Conservation (phyloP, 768 basidiomycete genomes). For the Panaeolus papilionaceus region DNA sequence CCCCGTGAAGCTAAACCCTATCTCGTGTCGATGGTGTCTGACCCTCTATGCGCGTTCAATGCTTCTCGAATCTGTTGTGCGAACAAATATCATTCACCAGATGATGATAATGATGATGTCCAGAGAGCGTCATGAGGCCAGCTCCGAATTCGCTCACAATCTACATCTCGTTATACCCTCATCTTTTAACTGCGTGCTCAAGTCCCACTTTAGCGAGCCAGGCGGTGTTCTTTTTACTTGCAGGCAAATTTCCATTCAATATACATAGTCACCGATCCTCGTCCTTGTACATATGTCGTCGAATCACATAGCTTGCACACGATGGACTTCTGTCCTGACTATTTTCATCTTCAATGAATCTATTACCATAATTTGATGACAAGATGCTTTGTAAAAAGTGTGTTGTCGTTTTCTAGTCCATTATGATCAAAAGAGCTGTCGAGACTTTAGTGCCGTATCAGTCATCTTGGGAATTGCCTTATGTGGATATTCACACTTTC, state of each 20-base stretch:
- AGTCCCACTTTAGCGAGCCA: not conserved
- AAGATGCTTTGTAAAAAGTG: too few relatives aligned
- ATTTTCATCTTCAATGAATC: not conserved
- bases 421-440: too few relatives aligned
- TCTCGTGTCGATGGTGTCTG: slow-evolving; percentile 5
- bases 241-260: not conserved
- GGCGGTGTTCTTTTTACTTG: not conserved
- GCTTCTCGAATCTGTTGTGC: not conserved
- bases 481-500: not conserved
- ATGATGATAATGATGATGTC: not conserved
- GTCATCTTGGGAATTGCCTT: slow-evolving; percentile 1
- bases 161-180: not conserved
- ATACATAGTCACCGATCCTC: not conserved
- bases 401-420: not conserved
- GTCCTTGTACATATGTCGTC: not conserved
- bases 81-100: not conserved
- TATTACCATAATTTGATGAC: too few relatives aligned
- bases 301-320: slow-evolving; percentile 7
- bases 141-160: not conserved
- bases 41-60: not conserved
- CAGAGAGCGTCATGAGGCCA: not conserved
- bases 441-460: not conserved
- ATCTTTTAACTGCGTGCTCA: not conserved
- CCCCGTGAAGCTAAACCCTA: slow-evolving; percentile 8
- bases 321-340: not conserved